These are phyloP conservation scores for Acanthamoeba culbertsoni DNA, from an alignment of 208 protist genomes.

Conservation along the genomic window DNA sequence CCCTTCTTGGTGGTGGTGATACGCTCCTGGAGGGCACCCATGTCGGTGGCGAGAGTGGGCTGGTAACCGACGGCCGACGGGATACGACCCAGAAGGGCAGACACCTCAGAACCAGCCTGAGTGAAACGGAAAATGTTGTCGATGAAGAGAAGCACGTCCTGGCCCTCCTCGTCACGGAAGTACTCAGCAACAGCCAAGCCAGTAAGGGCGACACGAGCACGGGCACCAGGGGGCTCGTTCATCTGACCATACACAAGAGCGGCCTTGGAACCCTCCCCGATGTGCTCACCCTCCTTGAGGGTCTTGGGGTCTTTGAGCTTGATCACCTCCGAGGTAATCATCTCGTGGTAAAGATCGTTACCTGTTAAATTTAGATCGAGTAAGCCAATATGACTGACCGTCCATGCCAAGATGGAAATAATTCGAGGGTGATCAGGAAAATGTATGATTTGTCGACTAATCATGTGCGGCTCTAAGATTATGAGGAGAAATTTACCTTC, in stretches of 20 bases:
- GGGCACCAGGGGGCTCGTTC: conserved; percentile 98
- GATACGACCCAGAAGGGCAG: conserved; percentile 96
- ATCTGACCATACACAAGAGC: conserved; percentile 99
- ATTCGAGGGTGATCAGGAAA: too few relatives aligned
- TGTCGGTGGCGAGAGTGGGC: conserved; percentile 97
- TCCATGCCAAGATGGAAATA: too few relatives aligned
- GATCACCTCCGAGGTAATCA: conserved; percentile 93
- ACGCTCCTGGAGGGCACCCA: conserved; percentile 97
- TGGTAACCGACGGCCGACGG: conserved; percentile 99
- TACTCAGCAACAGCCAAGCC: conserved; percentile 97
- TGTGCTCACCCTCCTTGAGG: conserved; percentile 86
- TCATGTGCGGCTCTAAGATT: too few relatives aligned
- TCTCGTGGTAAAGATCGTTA: conserved; percentile 98
- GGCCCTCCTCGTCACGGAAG: conserved; percentile 97
- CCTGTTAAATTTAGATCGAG: background rate
- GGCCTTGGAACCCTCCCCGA: conserved; percentile 94
- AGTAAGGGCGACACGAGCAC: conserved; percentile 97
- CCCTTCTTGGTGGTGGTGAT: conserved; percentile 98
- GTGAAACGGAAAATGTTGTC: conserved; percentile 99
- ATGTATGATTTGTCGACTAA: too few relatives aligned
- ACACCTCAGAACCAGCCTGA: conserved; percentile 98
- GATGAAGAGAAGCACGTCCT: conserved; percentile 99
- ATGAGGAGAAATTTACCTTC: conserved; percentile 84
- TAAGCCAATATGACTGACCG: background rate
- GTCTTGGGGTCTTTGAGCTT: conserved; percentile 76